Evolutionary conservation across 768 basidiomycete species (phyloP).

Genomic region (Tylopilus sp.): DNA sequence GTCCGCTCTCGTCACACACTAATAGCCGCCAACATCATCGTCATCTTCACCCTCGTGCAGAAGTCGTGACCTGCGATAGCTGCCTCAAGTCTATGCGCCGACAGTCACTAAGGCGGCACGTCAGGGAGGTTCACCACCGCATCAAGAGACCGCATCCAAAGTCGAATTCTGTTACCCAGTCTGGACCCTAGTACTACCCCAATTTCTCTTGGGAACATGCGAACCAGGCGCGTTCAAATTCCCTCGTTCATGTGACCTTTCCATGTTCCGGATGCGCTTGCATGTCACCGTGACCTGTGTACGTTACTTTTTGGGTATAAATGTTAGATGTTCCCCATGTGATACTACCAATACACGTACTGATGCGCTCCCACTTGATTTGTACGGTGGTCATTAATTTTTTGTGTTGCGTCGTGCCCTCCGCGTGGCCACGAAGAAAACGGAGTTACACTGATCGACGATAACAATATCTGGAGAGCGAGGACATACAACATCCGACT

Average conservation of each 20-base stretch:
- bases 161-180: not conserved
- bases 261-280: not conserved
- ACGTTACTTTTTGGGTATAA: not conserved
- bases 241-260: not conserved
- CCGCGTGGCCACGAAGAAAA: not conserved
- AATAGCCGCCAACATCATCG: slow-evolving; percentile 1
- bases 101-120: slow-evolving; percentile 19
- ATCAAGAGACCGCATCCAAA: slow-evolving; percentile 14
- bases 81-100: slow-evolving; percentile 16
- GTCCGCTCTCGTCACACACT: slow-evolving; percentile 1
- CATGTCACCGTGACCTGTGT: not conserved
- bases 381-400: not conserved
- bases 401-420: not conserved
- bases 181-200: not conserved
- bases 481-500: not conserved
- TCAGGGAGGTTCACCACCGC: slow-evolving; percentile 15
- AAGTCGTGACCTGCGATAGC: not conserved
- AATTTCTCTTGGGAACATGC: slow-evolving; percentile 1
- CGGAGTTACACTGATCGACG: slow-evolving; percentile 4
- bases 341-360: too few relatives aligned
- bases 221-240: slow-evolving; percentile 1
- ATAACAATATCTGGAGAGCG: not conserved
- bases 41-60: not conserved
- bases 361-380: not conserved
- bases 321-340: too few relatives aligned